Conservation (phyloP, 177 flowering plant genomes). For the Tripterygium wilfordii region DNA sequence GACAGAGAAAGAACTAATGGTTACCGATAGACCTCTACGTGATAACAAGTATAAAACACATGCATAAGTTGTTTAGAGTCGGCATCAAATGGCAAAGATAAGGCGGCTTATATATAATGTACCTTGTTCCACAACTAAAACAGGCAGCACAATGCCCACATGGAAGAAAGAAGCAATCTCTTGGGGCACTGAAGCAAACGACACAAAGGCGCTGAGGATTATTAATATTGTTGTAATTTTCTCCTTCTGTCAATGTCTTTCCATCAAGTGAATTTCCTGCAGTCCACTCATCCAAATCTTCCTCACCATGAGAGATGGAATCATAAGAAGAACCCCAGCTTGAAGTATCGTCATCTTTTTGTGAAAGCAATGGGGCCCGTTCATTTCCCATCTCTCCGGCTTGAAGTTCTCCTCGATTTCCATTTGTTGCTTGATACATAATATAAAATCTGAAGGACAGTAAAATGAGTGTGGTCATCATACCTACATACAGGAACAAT, state of each 20-base stretch:
- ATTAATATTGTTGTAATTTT: slow-evolving; percentile 23
- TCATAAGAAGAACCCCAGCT: slow-evolving; percentile 79
- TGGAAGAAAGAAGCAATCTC: slow-evolving; percentile 89
- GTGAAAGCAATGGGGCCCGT: slow-evolving; percentile 54
- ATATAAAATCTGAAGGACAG: slow-evolving; percentile 33
- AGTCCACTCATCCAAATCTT: slow-evolving; percentile 36
- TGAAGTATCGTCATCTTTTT: slow-evolving; percentile 58
- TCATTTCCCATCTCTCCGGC: slow-evolving; percentile 26
- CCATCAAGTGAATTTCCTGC: slow-evolving; percentile 28
- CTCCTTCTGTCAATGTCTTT: slow-evolving; percentile 33
- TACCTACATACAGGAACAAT: slow-evolving; percentile 35
- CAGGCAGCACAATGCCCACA: slow-evolving; percentile 85
- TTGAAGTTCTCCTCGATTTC: slow-evolving; percentile 18
- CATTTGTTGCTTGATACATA: slow-evolving; percentile 18
- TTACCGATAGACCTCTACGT: too few species aligned
- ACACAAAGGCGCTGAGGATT: slow-evolving; percentile 52
- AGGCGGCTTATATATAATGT: too few species aligned
- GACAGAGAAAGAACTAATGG: too few species aligned
- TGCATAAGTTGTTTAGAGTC: too few species aligned
- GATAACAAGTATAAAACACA: too few species aligned
- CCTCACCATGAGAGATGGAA: slow-evolving; percentile 58
- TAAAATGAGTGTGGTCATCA: slow-evolving; percentile 36
- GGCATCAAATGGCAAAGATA: too few species aligned
- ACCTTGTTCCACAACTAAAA: slow-evolving; percentile 77
- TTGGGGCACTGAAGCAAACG: slow-evolving; percentile 74